Base-by-base conservation (phyloP, 768 basidiomycete genomes). In the Serendipita sp. region DNA sequence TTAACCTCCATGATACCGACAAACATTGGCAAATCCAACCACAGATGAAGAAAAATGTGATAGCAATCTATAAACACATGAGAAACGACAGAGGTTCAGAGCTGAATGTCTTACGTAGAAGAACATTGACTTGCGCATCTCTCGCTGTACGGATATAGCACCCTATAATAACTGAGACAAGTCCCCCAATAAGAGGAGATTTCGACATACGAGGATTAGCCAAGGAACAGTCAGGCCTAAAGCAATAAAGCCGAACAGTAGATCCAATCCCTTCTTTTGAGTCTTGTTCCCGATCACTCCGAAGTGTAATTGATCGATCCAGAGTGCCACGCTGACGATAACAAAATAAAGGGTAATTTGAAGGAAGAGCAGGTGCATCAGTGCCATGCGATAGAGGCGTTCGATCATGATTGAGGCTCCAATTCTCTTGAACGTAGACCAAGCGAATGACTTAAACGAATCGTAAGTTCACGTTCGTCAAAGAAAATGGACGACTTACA, bases 391-490 rank as follows among this genome's bases (percentile, higher is more conserved):
- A 76, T 90, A 90, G 64, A 86, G 71, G 38, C 82, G 79, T 71
- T 85, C 86, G 73, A 90, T 88, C 13, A 76, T 76, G 67, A 81
- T 73, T 3, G 83, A 86, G 13, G 88, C 87, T 41, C 88, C 88
- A 60, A 90, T 82, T 62, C 87, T 84, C 71, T 88, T 88, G 79
- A 90, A 91, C 0, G 88, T 90, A 72, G 88, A 85, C 88, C 88
- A 91, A 45, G 88, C 86, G 70, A 87, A 90, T 16, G 77, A 69
- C 85, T 87, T 61, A 11, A 9, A 20, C 7, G 20, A n/a, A n/a
- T 20, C n/a, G 45, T n/a, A n/a, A 48, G 45, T 48, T 9, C 26
- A 48, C 5, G 26, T 5, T 48, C 5, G n/a, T 22, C 2, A 41
- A 5, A 4, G 16, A 42, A 26, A 11, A 14, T 20, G 11, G 14